These are phyloP conservation scores for Zancudomyces culisetae DNA, from an alignment of 371 early-diverging fungal species.

Conservation along the genomic window DNA sequence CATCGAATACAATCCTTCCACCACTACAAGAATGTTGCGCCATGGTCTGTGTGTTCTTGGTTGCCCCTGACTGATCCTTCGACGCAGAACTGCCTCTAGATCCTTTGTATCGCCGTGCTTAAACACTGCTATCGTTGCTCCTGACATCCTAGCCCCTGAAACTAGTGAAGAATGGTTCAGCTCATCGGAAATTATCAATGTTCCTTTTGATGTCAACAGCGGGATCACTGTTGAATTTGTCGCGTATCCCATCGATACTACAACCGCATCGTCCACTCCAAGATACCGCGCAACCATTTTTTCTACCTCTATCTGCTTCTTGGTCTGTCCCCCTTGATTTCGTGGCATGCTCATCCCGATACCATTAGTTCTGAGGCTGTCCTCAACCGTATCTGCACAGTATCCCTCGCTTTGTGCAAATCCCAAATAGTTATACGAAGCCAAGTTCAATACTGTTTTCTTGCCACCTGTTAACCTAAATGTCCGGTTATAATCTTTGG, in stretches of 20 bases:
- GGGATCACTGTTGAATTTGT: slow-evolving; percentile 98
- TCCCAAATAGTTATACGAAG: slow-evolving; percentile 99
- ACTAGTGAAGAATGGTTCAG: slow-evolving; percentile 95
- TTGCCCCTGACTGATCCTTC: slow-evolving; percentile 94
- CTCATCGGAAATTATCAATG: slow-evolving; percentile 93
- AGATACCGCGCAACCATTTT: slow-evolving; percentile 86
- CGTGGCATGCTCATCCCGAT: slow-evolving; percentile 44
- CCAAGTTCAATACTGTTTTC: slow-evolving; percentile 79
- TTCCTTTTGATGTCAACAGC: slow-evolving; percentile 74
- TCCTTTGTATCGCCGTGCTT: slow-evolving; percentile 79
- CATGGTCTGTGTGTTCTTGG: slow-evolving; percentile 97
- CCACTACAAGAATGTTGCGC: slow-evolving; percentile 96
- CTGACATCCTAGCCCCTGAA: slow-evolving; percentile 88
- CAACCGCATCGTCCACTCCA: slow-evolving; percentile 82
- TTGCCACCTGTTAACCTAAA: slow-evolving; percentile 74
- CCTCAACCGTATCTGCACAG: slow-evolving; percentile 83
- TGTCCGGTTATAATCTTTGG: slow-evolving; percentile 65
- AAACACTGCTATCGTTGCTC: slow-evolving; percentile 88
- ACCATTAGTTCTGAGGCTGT: slow-evolving; percentile 40
- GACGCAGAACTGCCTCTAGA: slow-evolving; percentile 71
- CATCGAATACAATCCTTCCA: slow-evolving; percentile 99
- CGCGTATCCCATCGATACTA: slow-evolving; percentile 97
- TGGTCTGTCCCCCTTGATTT: slow-evolving; percentile 48
- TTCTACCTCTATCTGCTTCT: slow-evolving; percentile 69
- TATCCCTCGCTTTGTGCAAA: slow-evolving; percentile 83